These are phyloP conservation scores for Graphiopsis chlorocephala DNA, from an alignment of 2,329 filamentous ascomycete genomes.

Conservation along the genomic window DNA sequence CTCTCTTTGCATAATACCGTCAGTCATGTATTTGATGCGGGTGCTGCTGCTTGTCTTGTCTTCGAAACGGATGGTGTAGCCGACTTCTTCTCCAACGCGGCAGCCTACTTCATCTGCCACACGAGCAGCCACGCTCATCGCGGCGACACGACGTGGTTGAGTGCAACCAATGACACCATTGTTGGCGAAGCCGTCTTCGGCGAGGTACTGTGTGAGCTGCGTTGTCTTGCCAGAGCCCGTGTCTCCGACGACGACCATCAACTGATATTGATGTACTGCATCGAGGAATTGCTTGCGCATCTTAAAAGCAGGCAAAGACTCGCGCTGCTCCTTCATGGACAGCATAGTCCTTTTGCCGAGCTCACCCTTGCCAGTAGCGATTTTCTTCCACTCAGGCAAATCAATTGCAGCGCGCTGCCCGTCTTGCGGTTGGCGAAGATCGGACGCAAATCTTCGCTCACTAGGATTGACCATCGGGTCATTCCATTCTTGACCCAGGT, in stretches of 20 bases:
- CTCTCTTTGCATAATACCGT: slow-evolving; percentile 95
- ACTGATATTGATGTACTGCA: slow-evolving; percentile 81
- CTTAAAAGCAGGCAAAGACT: slow-evolving; percentile 81
- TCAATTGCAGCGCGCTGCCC: slow-evolving; percentile 56
- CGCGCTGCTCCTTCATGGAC: slow-evolving; percentile 92
- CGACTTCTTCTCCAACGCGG: slow-evolving; percentile 84
- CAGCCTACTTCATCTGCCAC: slow-evolving; percentile 95
- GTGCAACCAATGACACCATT: slow-evolving; percentile 92
- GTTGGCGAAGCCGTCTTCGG: slow-evolving; percentile 86
- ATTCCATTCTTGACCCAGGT: slow-evolving; percentile 88
- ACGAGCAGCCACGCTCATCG: slow-evolving; percentile 96
- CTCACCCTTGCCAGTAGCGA: slow-evolving; percentile 69
- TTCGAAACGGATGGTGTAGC: slow-evolving; percentile 97
- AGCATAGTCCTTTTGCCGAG: slow-evolving; percentile 84
- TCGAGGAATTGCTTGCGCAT: slow-evolving; percentile 86
- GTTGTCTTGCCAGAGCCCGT: slow-evolving; percentile 98
- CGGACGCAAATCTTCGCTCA: slow-evolving; percentile 82
- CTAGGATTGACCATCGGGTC: slow-evolving; percentile 91
- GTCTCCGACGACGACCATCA: slow-evolving; percentile 94
- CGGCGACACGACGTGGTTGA: slow-evolving; percentile 92
- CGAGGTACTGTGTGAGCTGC: slow-evolving; percentile 90
- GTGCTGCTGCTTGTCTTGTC: slow-evolving; percentile 85
- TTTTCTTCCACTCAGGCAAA: slow-evolving; percentile 90
- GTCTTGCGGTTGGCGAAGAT: slow-evolving; percentile 67
- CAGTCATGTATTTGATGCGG: slow-evolving; percentile 99